Evolutionary conservation across 139 green algal species (phyloP).

Genomic region (Picochlorum costavermella): DNA sequence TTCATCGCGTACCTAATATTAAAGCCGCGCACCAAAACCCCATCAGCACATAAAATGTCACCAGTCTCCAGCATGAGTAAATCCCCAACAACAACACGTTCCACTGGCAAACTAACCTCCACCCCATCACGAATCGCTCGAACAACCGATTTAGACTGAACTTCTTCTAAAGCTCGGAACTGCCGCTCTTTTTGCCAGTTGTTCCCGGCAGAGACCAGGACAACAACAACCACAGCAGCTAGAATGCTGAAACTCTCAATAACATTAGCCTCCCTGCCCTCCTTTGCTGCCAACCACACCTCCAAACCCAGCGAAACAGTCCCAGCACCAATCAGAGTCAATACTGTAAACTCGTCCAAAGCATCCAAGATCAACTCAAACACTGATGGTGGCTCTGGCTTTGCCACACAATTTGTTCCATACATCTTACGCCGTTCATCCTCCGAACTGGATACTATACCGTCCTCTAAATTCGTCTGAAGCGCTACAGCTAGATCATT

Average conservation of each 20-base stretch:
- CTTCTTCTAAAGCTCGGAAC: constrained; percentile 69
- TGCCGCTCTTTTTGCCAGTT: constrained; percentile 84
- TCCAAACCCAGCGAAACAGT: constrained; percentile 42
- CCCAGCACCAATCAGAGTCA: constrained; percentile 51
- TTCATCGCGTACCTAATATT: constrained; percentile 36
- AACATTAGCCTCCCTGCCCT: constrained; percentile 22
- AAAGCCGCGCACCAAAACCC: constrained; percentile 51
- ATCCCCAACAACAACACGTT: constrained; percentile 69
- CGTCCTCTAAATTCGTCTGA: background rate
- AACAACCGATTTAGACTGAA: constrained; percentile 48
- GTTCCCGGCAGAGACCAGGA: constrained; percentile 60
- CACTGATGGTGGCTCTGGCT: background rate
- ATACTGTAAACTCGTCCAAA: constrained; percentile 45
- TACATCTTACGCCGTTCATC: background rate
- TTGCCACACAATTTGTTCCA: background rate
- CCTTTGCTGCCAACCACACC: constrained; percentile 6
- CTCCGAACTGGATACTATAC: background rate
- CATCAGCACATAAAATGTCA: constrained; percentile 76
- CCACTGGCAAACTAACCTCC: constrained; percentile 37
- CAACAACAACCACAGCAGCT: constrained; percentile 59
- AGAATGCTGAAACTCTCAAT: constrained; percentile 73
- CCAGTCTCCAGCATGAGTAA: constrained; percentile 68
- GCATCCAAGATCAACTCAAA: constrained; percentile 11
- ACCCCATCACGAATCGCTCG: constrained; percentile 45
- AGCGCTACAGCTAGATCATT: background rate